A percentile compares a stretch with the other conserved stretches of the same genome.
Conservation (phyloP, 495 filamentous ascomycete species). For the Neurospora hispaniola region DNA sequence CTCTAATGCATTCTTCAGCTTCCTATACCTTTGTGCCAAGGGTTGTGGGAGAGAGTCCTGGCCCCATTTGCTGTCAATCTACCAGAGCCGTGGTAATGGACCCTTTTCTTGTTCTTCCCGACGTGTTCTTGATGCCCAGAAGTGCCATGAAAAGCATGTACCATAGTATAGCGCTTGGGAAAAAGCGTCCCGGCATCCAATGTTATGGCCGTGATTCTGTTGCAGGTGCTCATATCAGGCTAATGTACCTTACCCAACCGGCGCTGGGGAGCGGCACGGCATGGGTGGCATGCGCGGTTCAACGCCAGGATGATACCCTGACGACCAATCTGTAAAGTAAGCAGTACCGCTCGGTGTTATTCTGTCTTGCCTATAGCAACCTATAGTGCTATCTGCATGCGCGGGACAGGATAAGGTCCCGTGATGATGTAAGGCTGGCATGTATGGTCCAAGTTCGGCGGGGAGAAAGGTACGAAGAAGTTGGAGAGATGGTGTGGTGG, state of each 20-base stretch:
- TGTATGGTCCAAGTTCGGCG: not conserved
- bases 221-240: not conserved
- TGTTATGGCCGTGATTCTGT: not conserved
- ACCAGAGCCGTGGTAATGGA: not conserved
- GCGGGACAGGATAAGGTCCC: not conserved
- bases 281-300: not conserved
- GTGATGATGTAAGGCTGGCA: not conserved
- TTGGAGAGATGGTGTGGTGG: not conserved
- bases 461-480: not conserved
- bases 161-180: rapidly evolving
- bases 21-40: not conserved
- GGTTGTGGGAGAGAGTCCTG: not conserved
- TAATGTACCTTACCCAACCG: not conserved
- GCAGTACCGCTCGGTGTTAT: not conserved
- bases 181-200: not conserved
- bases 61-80: not conserved
- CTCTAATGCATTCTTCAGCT: not conserved
- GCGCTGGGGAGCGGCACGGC: not conserved
- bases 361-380: not conserved
- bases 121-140: not conserved
- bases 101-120: not conserved
- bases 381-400: not conserved
- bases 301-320: not conserved
- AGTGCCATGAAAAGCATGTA: not conserved
- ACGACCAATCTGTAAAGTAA: not conserved